phyloP scores from a whole-genome alignment of 257 asterid species.

The Solanum corneliomulleri region DNA sequence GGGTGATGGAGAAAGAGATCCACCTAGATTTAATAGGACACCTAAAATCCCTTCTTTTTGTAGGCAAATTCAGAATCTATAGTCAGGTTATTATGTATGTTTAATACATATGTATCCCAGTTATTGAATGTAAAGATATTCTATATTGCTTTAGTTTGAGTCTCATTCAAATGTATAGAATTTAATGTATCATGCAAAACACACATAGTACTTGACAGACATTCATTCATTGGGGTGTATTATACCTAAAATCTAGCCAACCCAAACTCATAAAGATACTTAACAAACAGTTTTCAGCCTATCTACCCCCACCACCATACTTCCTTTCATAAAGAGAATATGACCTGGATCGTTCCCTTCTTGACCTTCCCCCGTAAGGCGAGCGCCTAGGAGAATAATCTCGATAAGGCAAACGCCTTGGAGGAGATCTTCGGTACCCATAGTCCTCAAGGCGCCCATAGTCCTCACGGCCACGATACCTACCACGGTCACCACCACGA shows the following conservation, averaged over 20 bases:
- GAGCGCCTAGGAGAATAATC: constrained; percentile 22
- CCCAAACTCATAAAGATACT: background rate
- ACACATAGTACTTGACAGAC: background rate
- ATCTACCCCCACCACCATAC: constrained; percentile 5
- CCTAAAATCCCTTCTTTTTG: constrained; percentile 47
- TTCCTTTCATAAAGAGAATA: constrained; percentile 9
- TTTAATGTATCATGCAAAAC: background rate
- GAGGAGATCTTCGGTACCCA: constrained; percentile 63
- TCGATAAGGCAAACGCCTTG: constrained; percentile 39
- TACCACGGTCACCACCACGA: constrained; percentile 33
- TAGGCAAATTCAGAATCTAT: background rate
- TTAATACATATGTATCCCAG: background rate
- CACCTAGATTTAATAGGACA: constrained; percentile 39
- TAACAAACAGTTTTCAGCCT: background rate
- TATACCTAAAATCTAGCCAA: background rate
- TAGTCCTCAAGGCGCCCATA: constrained; percentile 41
- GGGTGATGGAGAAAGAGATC: constrained; percentile 46
- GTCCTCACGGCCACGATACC: constrained; percentile 76
- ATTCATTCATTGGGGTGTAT: background rate
- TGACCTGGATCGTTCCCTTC: constrained; percentile 13
- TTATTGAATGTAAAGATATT: background rate
- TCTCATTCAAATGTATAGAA: background rate
- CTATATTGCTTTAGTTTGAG: background rate
- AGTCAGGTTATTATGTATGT: background rate
- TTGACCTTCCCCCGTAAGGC: constrained; percentile 35